Conservation (phyloP, 2,329 filamentous ascomycete genomes). For the Aspergillus fumigatus region DNA sequence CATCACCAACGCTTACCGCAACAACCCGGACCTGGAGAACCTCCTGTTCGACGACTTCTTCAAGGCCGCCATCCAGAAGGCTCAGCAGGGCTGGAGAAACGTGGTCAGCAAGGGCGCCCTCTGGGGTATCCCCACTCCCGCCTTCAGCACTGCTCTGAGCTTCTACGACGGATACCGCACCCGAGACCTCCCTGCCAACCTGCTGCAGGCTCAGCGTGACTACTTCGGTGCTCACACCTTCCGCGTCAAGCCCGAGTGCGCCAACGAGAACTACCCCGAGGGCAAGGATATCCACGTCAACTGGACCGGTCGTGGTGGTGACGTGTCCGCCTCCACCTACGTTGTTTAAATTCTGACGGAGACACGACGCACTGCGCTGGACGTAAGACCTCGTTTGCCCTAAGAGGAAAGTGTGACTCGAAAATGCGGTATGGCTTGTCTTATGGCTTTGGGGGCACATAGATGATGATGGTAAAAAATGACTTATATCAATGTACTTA, state of each 20-base stretch:
- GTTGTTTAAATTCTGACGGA: slow-evolving; percentile 64
- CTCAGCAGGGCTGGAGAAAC: slow-evolving; percentile 87
- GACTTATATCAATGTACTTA: slow-evolving; percentile 18
- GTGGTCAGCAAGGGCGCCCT: slow-evolving; percentile 87
- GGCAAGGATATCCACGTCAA: slow-evolving; percentile 96
- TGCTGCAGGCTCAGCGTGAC: slow-evolving; percentile 97
- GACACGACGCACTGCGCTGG: slow-evolving; percentile 22
- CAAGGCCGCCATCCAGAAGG: slow-evolving; percentile 97
- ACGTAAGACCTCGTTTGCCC: slow-evolving; percentile 17
- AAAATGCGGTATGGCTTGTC: slow-evolving; percentile 7
- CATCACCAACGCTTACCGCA: slow-evolving; percentile 95
- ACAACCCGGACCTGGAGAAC: slow-evolving; percentile 93
- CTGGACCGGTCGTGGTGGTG: slow-evolving; percentile 98
- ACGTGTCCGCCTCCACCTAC: slow-evolving; percentile 96
- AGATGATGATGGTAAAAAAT: slow-evolving; percentile 20
- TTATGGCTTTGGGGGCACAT: slow-evolving; percentile 10
- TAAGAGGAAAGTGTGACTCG: slow-evolving; percentile 12
- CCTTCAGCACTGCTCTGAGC: slow-evolving; percentile 92
- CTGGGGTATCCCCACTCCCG: slow-evolving; percentile 91
- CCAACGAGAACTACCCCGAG: slow-evolving; percentile 72
- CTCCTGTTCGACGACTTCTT: slow-evolving; percentile 99
- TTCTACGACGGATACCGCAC: slow-evolving; percentile 99
- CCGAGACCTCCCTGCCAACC: slow-evolving; percentile 94
- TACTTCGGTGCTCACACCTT: slow-evolving; percentile 98
- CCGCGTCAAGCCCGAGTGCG: slow-evolving; percentile 75